phyloP scores from a whole-genome alignment of 345 rosid genomes.

The Eutrema japonicum region DNA sequence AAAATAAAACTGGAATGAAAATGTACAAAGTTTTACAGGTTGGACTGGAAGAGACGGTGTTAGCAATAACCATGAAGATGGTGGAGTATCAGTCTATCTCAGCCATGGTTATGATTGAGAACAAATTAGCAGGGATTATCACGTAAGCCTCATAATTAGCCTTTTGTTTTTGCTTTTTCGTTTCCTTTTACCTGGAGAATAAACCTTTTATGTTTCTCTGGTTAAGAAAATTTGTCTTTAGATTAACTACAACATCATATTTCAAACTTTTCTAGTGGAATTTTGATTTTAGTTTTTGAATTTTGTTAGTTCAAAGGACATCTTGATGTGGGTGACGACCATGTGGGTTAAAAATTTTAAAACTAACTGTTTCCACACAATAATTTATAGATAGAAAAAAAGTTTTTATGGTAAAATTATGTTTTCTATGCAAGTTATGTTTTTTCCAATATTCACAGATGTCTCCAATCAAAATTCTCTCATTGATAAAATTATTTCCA shows the following conservation, averaged over 20 bases:
- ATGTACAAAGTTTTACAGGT: conserved; percentile 54
- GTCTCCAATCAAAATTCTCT: no score
- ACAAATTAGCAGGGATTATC: conserved; percentile 78
- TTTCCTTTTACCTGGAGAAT: background rate
- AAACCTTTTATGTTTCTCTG: background rate
- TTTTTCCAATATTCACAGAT: no score
- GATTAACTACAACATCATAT: background rate
- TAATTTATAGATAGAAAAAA: no score
- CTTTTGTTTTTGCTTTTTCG: no score
- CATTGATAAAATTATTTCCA: no score
- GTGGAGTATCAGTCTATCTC: conserved; percentile 69
- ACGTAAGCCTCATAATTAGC: conserved; percentile 60
- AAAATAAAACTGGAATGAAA: background rate
- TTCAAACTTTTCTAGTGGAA: background rate
- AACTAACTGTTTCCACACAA: no score
- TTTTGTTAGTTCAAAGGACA: conserved; percentile 82
- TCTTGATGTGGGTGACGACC: no score
- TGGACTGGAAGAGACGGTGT: conserved; percentile 77
- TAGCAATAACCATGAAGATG: conserved; percentile 77
- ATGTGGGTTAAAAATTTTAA: no score
- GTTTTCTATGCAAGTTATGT: no score
- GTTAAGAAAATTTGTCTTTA: background rate
- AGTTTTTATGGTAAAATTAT: no score
- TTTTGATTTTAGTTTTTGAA: conserved; percentile 18
- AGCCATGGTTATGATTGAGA: conserved; percentile 74